Evolutionary conservation across 2,329 filamentous ascomycete genomes (phyloP).

Genomic region (Apiospora phragmitis): DNA sequence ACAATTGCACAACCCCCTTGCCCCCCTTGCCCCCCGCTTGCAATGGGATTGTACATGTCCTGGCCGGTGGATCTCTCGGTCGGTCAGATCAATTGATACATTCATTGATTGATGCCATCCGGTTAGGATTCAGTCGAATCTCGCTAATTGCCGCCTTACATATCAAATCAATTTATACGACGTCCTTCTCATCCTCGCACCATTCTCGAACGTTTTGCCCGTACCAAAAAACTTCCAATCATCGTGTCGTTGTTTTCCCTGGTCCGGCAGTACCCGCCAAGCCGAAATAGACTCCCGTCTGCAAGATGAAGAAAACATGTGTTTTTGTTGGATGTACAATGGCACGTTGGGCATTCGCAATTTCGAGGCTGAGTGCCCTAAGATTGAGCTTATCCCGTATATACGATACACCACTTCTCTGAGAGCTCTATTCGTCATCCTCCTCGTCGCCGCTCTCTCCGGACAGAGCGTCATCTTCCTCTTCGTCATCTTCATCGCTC

Average conservation of each 20-base stretch:
- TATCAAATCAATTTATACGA: not conserved
- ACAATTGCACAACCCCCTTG: not conserved
- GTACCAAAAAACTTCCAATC: not conserved
- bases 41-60: not conserved
- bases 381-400: constrained; percentile 14
- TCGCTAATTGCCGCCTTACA: not conserved
- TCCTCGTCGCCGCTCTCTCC: constrained; percentile 48
- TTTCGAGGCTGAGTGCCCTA: not conserved
- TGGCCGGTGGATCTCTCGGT: not conserved
- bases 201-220: not conserved
- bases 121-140: not conserved
- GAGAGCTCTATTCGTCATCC: constrained; percentile 36
- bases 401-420: constrained; percentile 26
- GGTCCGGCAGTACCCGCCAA: not conserved
- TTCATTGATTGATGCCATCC: not conserved
- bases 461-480: constrained; percentile 31
- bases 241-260: not conserved
- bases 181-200: not conserved
- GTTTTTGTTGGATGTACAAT: not conserved
- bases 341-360: not conserved
- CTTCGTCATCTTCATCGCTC: constrained; percentile 42
- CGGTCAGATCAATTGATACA: not conserved
- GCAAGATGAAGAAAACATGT: not conserved
- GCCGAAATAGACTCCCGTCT: not conserved
- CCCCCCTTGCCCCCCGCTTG: no score